Evolutionary conservation across 495 filamentous ascomycete genomes (phyloP).

Genomic region (Trichoderma reesei): DNA sequence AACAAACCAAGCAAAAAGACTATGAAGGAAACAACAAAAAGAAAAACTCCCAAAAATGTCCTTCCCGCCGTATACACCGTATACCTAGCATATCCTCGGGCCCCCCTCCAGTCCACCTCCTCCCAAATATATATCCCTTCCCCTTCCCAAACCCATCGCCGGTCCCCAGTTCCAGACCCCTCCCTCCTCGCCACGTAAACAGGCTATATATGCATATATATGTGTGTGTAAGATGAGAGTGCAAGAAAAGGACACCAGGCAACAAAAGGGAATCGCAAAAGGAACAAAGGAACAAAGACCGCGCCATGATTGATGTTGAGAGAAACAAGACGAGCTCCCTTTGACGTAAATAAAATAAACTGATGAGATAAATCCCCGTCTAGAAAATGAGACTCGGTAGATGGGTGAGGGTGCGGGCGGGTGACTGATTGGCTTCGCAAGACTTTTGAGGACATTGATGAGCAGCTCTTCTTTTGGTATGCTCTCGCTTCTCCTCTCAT

Average conservation of each 20-base stretch:
- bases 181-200: neutral
- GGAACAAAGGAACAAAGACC: neutral
- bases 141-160: no score
- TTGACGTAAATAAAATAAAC: neutral
- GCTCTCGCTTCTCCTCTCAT: no score
- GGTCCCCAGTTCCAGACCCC: neutral
- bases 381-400: neutral
- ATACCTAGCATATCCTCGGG: neutral
- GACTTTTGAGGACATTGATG: neutral
- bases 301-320: no score
- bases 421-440: neutral
- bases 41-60: constrained; percentile 5
- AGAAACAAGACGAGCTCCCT: neutral
- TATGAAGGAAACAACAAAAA: constrained; percentile 8
- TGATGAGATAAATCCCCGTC: neutral
- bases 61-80: constrained; percentile 5
- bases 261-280: neutral
- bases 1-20: no score
- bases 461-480: neutral
- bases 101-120: neutral
- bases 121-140: neutral
- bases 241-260: neutral
- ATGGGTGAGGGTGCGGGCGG: neutral
- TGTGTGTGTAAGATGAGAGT: neutral
- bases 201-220: neutral